Evolutionary conservation across 768 basidiomycete species (phyloP), one percentile per base, ranked within the genome.

Genomic region (Inosperma sp.): DNA sequence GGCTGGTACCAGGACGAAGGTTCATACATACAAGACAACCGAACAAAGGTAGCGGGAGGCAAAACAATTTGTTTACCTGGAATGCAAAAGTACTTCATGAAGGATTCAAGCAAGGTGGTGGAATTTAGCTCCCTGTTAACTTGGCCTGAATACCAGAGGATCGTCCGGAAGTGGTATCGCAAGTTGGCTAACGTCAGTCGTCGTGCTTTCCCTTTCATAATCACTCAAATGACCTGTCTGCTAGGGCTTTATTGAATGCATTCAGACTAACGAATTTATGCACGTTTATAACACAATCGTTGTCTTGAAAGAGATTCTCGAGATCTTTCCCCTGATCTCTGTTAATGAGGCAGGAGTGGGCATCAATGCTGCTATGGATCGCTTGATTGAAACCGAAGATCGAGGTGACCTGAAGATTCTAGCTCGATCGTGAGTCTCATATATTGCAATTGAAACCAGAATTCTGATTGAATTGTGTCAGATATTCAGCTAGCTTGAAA

Each of bases 251-350:
- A 72, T 77, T 16, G 85, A 82, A 26, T 93, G 88, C 62, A 85
- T 97, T 54, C 79, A 84, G 60, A 86, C 93, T 2, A 81, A 80
- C 43, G 94, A 94, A 61, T 98, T 94, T 65, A 95, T 97, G 88
- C 93, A 93, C 60, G 89, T 97, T 48, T 94, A 95, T 68, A 99
- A 99, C 63, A 80, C 91, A n/a, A 88, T 98, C 67, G 81, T 94
- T 31, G 84, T 99, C 23, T 75, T 96, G 56, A 91, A 93, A 62
- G 91, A 96, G 65, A 81, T 97, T 17, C 76, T 93, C 25, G 85
- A 89, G 1, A 86, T 90, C 43, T 96, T 96, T 69, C 95, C 95
- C 22, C 62, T 88, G 8, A 78, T 82, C 14, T 69, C 80, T 9
- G 79, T 84, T 31, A 69, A 70, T 36, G 78, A 75, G 48, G 71